A percentile compares a stretch with the other conserved stretches of the same genome.
These are phyloP conservation scores for Helicostylum pulchrum DNA, from an alignment of 192 early-diverging fungal genomes.

Conservation along the genomic window DNA sequence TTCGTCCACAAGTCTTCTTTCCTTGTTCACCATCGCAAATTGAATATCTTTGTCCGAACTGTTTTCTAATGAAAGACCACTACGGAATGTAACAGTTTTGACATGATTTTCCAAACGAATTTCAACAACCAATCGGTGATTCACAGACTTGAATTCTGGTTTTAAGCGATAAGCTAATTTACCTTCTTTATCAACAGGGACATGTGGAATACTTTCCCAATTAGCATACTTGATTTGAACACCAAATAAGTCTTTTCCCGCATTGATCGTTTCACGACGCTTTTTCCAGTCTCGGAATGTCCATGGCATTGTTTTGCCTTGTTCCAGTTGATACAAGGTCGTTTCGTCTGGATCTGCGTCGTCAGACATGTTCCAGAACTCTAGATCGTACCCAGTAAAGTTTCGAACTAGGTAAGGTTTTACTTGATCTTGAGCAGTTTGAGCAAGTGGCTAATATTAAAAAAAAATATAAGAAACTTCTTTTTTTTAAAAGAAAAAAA, in stretches of 20 bases:
- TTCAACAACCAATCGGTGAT: conserved; percentile 73
- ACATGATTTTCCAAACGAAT: conserved; percentile 69
- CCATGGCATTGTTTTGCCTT: conserved; percentile 68
- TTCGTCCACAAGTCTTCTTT: conserved; percentile 35
- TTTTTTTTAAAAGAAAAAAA: neutral
- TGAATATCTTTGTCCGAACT: conserved; percentile 57
- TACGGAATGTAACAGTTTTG: conserved; percentile 78
- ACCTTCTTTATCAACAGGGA: conserved; percentile 77
- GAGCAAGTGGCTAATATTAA: conserved; percentile 18
- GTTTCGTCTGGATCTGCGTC: conserved; percentile 43
- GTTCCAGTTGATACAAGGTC: conserved; percentile 43
- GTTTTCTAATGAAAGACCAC: conserved; percentile 67
- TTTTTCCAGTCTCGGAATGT: conserved; percentile 80
- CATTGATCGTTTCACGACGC: conserved; percentile 51
- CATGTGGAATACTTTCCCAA: conserved; percentile 76
- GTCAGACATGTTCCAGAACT: conserved; percentile 66
- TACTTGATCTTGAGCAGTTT: conserved; percentile 15
- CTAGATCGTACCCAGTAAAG: conserved; percentile 73
- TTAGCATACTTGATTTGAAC: conserved; percentile 48
- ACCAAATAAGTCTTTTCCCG: conserved; percentile 44
- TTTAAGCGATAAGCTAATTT: conserved; percentile 59
- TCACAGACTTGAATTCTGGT: conserved; percentile 59
- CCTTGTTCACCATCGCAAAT: conserved; percentile 46
- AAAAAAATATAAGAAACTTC: neutral
- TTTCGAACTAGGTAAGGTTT: conserved; percentile 74